A percentile compares a stretch with the other conserved stretches of the same genome.
phyloP scores from a whole-genome alignment of 345 rosid species.

The Acer saccharum region DNA sequence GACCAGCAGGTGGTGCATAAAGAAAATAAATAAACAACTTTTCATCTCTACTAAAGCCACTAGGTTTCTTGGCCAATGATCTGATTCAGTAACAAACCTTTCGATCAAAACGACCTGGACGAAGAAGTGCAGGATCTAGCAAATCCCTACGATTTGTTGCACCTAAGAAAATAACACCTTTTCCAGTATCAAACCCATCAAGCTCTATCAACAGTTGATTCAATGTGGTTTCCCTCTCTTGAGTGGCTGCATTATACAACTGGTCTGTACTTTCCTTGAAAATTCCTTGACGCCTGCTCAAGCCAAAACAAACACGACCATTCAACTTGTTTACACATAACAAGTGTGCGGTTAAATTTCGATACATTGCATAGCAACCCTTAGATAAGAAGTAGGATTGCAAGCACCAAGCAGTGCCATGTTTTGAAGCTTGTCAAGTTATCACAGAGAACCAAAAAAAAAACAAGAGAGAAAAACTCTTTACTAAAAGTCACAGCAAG shows the following conservation, averaged over 20 bases:
- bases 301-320: conserved; percentile 19
- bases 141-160: conserved; percentile 94
- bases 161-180: conserved; percentile 94
- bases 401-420: not conserved
- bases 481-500: conserved; percentile 7
- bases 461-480: not conserved
- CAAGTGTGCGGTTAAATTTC: not conserved
- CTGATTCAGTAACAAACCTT: conserved; percentile 54
- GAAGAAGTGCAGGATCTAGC: conserved; percentile 93
- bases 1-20: conserved; percentile 11
- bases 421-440: not conserved
- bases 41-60: conserved; percentile 6
- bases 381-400: not conserved
- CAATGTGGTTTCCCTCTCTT: conserved; percentile 95
- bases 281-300: conserved; percentile 83
- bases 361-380: not conserved
- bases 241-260: conserved; percentile 93
- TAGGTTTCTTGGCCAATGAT: not conserved
- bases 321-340: conserved; percentile 14
- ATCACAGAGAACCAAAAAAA: not conserved
- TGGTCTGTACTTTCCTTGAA: conserved; percentile 77
- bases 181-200: conserved; percentile 98
- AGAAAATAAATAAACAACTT: not conserved
- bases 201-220: conserved; percentile 95
- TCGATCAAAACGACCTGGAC: conserved; percentile 97